A percentile compares a stretch with the other conserved stretches of the same genome.
These are phyloP conservation scores for Aspergillus transmontanensis DNA, from an alignment of 2,329 filamentous ascomycete species.

Conservation along the genomic window DNA sequence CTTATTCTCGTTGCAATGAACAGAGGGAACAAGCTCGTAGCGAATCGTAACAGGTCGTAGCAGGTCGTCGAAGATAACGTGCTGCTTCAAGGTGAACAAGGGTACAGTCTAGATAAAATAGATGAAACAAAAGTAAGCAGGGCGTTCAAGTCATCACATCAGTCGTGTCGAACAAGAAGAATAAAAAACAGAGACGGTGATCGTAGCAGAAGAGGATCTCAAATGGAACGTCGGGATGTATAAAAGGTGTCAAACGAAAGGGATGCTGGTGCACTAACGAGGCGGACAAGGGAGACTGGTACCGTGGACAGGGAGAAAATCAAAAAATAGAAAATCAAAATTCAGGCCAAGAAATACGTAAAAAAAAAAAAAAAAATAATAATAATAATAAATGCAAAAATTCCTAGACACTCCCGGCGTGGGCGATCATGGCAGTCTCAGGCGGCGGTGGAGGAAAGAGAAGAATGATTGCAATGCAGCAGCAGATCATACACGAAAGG, in stretches of 20 bases:
- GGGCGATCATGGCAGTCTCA: constrained; percentile 7
- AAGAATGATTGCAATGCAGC: constrained; percentile 21
- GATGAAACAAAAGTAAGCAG: constrained; percentile 13
- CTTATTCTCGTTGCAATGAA: constrained; percentile 11
- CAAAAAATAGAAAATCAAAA: constrained; percentile 26
- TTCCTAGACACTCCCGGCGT: constrained; percentile 20
- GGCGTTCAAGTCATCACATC: constrained; percentile 23
- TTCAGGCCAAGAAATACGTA: constrained; percentile 17
- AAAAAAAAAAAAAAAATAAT: not conserved
- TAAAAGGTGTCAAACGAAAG: constrained; percentile 30
- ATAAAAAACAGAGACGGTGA: constrained; percentile 13
- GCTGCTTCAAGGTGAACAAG: constrained; percentile 12
- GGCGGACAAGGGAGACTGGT: constrained; percentile 31
- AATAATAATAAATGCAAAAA: constrained; percentile 25
- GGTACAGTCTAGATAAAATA: constrained; percentile 20
- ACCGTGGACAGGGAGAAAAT: constrained; percentile 7
- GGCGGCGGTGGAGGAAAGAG: constrained; percentile 15
- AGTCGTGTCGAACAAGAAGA: constrained; percentile 12
- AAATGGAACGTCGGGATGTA: constrained; percentile 20
- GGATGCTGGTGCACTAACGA: constrained; percentile 22
- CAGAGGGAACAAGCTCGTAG: constrained; percentile 17
- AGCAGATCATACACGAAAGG: constrained; percentile 29
- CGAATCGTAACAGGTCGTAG: constrained; percentile 34
- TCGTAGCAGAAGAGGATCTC: not conserved
- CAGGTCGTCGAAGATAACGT: constrained; percentile 26